A percentile compares a stretch with the other conserved stretches of the same genome.
These are phyloP conservation scores for Tolypocladium album DNA, from an alignment of 2,329 filamentous ascomycete species.

Conservation along the genomic window DNA sequence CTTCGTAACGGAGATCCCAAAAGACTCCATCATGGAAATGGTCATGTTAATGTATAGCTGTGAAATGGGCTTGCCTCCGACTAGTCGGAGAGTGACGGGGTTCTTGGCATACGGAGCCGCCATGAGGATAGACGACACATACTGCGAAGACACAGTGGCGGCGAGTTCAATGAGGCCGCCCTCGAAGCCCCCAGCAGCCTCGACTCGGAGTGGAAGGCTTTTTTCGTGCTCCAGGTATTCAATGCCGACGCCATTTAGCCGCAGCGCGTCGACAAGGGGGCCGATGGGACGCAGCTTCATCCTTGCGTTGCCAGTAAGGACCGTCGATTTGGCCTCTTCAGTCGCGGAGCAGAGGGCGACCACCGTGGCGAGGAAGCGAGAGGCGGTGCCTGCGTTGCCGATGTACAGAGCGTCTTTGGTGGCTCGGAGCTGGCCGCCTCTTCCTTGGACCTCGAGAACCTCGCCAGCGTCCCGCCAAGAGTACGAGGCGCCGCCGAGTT, in stretches of 20 bases:
- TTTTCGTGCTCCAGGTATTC: constrained; percentile 76
- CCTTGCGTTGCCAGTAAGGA: constrained; percentile 85
- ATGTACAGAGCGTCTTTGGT: constrained; percentile 74
- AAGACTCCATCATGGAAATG: constrained; percentile 90
- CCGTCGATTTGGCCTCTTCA: constrained; percentile 49
- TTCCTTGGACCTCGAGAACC: constrained; percentile 78
- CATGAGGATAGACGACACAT: constrained; percentile 94
- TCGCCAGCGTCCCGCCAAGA: constrained; percentile 94
- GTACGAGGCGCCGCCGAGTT: constrained; percentile 78
- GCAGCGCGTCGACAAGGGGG: constrained; percentile 80
- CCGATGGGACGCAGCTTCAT: constrained; percentile 97
- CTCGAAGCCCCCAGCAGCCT: constrained; percentile 70
- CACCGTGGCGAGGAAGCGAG: constrained; percentile 87
- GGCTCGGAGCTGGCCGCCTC: constrained; percentile 74
- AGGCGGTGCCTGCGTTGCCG: constrained; percentile 93
- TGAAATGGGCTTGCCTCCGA: constrained; percentile 96
- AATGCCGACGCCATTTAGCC: constrained; percentile 76
- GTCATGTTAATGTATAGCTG: constrained; percentile 99
- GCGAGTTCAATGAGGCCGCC: constrained; percentile 86
- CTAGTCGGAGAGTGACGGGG: constrained; percentile 77
- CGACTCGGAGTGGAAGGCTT: constrained; percentile 74
- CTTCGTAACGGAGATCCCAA: constrained; percentile 70
- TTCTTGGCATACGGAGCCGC: constrained; percentile 94
- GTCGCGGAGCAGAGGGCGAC: constrained; percentile 68
- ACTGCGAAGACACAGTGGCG: constrained; percentile 96